These are phyloP conservation scores for Eucalyptus marginata DNA, from an alignment of 345 rosid species.

Conservation along the genomic window DNA sequence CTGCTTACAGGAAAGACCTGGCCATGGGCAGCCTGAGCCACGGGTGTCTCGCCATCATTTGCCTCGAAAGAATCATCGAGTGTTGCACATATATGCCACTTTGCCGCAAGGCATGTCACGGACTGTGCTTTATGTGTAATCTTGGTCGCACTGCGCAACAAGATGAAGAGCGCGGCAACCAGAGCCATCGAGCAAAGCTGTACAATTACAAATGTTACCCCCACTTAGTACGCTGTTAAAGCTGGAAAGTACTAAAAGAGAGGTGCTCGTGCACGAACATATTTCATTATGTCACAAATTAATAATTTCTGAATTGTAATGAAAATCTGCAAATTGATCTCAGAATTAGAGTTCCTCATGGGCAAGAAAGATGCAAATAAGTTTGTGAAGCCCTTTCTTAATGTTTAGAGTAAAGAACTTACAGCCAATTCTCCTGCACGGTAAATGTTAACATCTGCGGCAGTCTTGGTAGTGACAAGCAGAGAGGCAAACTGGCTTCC, in stretches of 20 bases:
- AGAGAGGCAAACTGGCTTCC: conserved; percentile 81
- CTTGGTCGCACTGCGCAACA: conserved; percentile 75
- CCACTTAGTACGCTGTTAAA: not conserved
- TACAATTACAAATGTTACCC: not conserved
- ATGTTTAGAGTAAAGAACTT: not conserved
- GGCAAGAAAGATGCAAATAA: not conserved
- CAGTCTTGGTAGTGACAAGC: conserved; percentile 60
- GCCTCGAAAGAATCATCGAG: conserved; percentile 55
- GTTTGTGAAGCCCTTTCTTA: not conserved
- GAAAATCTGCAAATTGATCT: not conserved
- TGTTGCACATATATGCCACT: conserved; percentile 92
- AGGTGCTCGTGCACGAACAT: not conserved
- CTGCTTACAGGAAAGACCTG: not conserved
- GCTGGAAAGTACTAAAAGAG: not conserved
- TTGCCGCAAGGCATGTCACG: conserved; percentile 78
- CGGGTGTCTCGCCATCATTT: conserved; percentile 64
- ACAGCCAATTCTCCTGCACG: conserved; percentile 90
- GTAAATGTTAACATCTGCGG: conserved; percentile 38
- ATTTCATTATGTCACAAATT: not conserved
- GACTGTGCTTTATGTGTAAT: conserved; percentile 94
- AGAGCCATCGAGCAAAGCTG: conserved; percentile 82
- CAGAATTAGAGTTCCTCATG: not conserved
- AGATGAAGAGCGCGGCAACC: conserved; percentile 46
- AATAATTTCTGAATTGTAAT: not conserved
- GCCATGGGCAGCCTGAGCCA: not conserved